Base-by-base conservation (phyloP, 2,329 filamentous ascomycete species). In the Aspergillus sojae region DNA sequence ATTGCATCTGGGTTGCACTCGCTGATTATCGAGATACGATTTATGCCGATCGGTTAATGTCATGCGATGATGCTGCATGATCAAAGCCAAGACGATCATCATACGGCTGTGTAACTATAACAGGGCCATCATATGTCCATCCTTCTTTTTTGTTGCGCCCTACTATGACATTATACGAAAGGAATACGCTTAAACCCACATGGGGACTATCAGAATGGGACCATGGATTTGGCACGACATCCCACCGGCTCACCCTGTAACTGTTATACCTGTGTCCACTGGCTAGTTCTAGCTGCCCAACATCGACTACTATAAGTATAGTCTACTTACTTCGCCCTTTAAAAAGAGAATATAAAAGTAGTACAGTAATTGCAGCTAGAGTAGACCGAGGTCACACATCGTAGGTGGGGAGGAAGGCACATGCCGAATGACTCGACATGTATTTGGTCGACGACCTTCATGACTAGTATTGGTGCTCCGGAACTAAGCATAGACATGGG, bases 21-120 rank as follows among this genome's bases (percentile, higher is more conserved):
- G 32, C 23, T 55, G 32, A 55, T 55, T 21, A 55, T 55, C 32
- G 32, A 55, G 52, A 55, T 55, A 16, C 21, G 21, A 16, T 55
- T 32, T 23, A 36, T 55, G 52, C 52, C 52, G 52, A 55, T 55
- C 52, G 32, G 52, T 34, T 39, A 55, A 36, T 39, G 52, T 55
- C 52, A 55, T 39, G 52, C n/a, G n/a, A 55, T 39, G 30, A 16
- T 39, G 5, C 19, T 52, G 23, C 14, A 52, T 26, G 14, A 52
- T 52, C 46, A 41, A 39, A 39, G 52, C 52, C 32, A 55, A 55
- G n/a, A 36, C 5, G 52, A 39, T 39, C 32, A 26, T 19, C 52
- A 39, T 23, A 21, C 19, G 34, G 34, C 32, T 55, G n/a, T 26
- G 52, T 55, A 55, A 39, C 32, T 21, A 23, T 32, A 16, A 11